These are phyloP conservation scores for Ogataea populi-albae DNA, from an alignment of 805 yeast genomes.

Conservation along the genomic window DNA sequence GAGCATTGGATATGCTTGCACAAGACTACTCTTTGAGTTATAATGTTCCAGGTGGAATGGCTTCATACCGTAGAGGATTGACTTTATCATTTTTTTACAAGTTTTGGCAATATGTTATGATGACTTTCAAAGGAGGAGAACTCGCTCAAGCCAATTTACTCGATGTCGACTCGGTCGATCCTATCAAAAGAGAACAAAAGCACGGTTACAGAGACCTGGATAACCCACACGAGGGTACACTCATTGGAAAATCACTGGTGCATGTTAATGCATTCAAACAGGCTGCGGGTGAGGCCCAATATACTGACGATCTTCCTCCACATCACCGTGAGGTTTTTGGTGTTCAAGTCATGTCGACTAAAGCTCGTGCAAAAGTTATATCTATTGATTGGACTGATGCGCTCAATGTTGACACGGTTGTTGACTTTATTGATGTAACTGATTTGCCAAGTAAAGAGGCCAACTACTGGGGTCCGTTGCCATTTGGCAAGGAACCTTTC, in stretches of 20 bases:
- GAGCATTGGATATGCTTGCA: slow-evolving; percentile 26
- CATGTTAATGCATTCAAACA: slow-evolving; percentile 47
- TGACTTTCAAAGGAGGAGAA: slow-evolving; percentile 8
- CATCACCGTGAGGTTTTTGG: slow-evolving; percentile 40
- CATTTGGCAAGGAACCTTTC: slow-evolving; percentile 42
- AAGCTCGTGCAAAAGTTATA: slow-evolving; percentile 41
- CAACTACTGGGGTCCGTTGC: slow-evolving; percentile 42
- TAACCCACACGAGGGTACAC: slow-evolving; percentile 35
- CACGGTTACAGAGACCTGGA: slow-evolving; percentile 38
- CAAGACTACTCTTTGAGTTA: slow-evolving; percentile 39
- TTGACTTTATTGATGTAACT: slow-evolving; percentile 39
- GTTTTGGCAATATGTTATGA: slow-evolving; percentile 36
- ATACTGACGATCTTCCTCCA: slow-evolving; percentile 45
- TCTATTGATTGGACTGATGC: slow-evolving; percentile 40
- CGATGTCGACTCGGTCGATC: slow-evolving; percentile 31
- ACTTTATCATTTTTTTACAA: slow-evolving; percentile 45
- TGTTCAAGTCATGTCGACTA: slow-evolving; percentile 41
- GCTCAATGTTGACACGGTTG: slow-evolving; percentile 37
- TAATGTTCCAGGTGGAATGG: slow-evolving; percentile 51
- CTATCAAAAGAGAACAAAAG: slow-evolving; percentile 38
- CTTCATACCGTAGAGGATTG: slow-evolving; percentile 42
- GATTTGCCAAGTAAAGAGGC: slow-evolving; percentile 38
- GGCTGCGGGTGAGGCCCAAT: slow-evolving; percentile 46
- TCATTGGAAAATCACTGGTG: slow-evolving; percentile 41
- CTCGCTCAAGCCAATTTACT: slow-evolving; percentile 12